These are phyloP conservation scores for Cyberlindnera mississippiensis DNA, from an alignment of 805 yeast genomes.

Conservation along the genomic window DNA sequence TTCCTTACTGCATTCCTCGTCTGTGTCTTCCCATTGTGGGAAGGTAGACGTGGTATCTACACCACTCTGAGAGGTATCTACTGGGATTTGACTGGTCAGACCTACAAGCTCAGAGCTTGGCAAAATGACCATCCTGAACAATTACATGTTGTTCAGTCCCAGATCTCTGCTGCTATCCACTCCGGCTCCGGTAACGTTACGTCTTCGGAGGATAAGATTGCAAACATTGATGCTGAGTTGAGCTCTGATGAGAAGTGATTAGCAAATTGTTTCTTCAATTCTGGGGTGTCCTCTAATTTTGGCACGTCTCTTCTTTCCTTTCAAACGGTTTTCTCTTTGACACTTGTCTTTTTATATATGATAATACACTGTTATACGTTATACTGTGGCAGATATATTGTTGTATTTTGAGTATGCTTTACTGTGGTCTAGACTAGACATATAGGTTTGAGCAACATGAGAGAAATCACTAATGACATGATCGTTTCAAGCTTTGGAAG, in stretches of 20 bases:
- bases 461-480: too few species aligned
- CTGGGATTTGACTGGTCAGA: conserved; percentile 82
- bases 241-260: conserved; percentile 14
- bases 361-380: too few species aligned
- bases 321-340: too few species aligned
- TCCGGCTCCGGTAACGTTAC: neutral
- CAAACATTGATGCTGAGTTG: conserved; percentile 24
- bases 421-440: too few species aligned
- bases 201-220: conserved; percentile 16
- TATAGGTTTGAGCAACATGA: too few species aligned
- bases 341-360: too few species aligned
- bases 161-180: conserved; percentile 43
- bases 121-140: conserved; percentile 70
- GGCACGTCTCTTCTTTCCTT: too few species aligned
- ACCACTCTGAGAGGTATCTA: conserved; percentile 71
- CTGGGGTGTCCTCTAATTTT: too few species aligned
- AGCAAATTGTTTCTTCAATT: neutral
- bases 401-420: too few species aligned
- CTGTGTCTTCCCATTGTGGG: conserved; percentile 64
- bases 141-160: conserved; percentile 68
- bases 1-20: conserved; percentile 64
- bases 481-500: too few species aligned
- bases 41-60: conserved; percentile 65
- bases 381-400: too few species aligned
- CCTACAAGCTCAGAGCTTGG: conserved; percentile 70